These are phyloP conservation scores for Antarctomyces pellizariae DNA, from an alignment of 495 filamentous ascomycete species.

Conservation along the genomic window DNA sequence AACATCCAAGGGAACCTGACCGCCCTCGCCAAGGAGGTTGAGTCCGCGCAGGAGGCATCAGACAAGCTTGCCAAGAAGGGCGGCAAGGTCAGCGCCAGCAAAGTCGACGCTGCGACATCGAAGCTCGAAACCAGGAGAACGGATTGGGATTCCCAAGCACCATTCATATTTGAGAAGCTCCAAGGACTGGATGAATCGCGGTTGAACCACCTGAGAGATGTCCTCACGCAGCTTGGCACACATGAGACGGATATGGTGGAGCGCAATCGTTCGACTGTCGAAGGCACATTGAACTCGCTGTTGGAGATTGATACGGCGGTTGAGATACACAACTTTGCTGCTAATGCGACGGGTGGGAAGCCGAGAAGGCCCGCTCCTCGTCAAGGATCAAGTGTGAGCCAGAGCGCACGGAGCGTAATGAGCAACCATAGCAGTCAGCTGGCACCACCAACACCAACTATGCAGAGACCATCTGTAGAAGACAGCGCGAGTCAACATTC, in stretches of 20 bases:
- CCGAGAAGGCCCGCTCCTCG: constrained; percentile 13
- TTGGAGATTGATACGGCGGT: constrained; percentile 71
- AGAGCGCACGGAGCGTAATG: too few relatives aligned
- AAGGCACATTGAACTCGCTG: constrained; percentile 61
- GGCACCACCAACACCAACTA: constrained; percentile 19
- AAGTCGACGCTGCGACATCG: constrained; percentile 50
- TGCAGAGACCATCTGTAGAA: constrained; percentile 18
- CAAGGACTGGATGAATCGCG: constrained; percentile 79
- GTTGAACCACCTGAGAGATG: constrained; percentile 77
- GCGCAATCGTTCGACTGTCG: constrained; percentile 46
- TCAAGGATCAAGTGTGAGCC: too few relatives aligned
- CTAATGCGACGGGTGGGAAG: constrained; percentile 23
- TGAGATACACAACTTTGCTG: constrained; percentile 73
- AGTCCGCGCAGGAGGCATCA: constrained; percentile 61
- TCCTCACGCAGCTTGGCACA: constrained; percentile 78
- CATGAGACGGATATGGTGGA: constrained; percentile 81
- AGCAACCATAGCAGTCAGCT: constrained; percentile 1
- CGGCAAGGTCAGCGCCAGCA: constrained; percentile 52
- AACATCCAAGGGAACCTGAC: constrained; percentile 63
- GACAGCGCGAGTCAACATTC: constrained; percentile 43
- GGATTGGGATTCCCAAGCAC: constrained; percentile 90
- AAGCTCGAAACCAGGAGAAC: constrained; percentile 53
- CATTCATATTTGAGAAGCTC: constrained; percentile 85
- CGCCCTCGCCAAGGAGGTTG: constrained; percentile 62
- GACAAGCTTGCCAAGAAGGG: constrained; percentile 71